Evolutionary conservation across 257 asterid species (phyloP).

Genomic region (Scutellaria minor): DNA sequence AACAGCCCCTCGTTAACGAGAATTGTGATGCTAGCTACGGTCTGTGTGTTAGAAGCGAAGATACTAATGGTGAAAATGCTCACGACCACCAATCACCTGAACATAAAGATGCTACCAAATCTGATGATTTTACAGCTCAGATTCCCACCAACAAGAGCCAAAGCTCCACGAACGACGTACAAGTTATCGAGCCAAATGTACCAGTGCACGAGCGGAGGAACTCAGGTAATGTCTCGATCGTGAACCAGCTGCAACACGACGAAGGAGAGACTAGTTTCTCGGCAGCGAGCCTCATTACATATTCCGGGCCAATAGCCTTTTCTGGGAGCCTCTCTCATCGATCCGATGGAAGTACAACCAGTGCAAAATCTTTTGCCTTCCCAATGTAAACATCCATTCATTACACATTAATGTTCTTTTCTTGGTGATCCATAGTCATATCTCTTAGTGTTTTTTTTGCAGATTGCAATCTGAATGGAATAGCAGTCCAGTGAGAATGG

Average conservation of each 20-base stretch:
- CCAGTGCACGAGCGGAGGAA: slow-evolving; percentile 27
- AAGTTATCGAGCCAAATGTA: slow-evolving; percentile 30
- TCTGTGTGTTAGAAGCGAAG: slow-evolving; percentile 28
- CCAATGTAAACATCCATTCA: slow-evolving; percentile 64
- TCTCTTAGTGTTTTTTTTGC: slow-evolving; percentile 20
- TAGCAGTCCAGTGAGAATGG: slow-evolving; percentile 97
- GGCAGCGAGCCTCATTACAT: slow-evolving; percentile 52
- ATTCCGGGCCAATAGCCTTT: slow-evolving; percentile 67
- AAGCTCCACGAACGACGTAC: slow-evolving; percentile 21
- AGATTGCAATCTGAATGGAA: slow-evolving; percentile 90
- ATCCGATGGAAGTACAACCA: slow-evolving; percentile 90
- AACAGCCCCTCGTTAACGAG: slow-evolving; percentile 25
- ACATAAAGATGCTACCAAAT: slow-evolving; percentile 11
- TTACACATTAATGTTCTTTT: background rate
- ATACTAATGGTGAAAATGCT: background rate
- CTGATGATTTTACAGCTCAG: slow-evolving; percentile 20
- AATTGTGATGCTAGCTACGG: slow-evolving; percentile 22
- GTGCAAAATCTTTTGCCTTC: slow-evolving; percentile 85
- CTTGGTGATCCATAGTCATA: background rate
- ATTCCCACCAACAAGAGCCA: slow-evolving; percentile 22
- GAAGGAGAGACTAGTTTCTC: slow-evolving; percentile 86
- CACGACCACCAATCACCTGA: slow-evolving; percentile 20
- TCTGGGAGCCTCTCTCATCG: slow-evolving; percentile 86
- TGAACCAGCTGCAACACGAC: slow-evolving; percentile 45
- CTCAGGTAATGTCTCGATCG: slow-evolving; percentile 32